Conservation (phyloP, 306 rosid species). For the Glycyrrhiza uralensis region DNA sequence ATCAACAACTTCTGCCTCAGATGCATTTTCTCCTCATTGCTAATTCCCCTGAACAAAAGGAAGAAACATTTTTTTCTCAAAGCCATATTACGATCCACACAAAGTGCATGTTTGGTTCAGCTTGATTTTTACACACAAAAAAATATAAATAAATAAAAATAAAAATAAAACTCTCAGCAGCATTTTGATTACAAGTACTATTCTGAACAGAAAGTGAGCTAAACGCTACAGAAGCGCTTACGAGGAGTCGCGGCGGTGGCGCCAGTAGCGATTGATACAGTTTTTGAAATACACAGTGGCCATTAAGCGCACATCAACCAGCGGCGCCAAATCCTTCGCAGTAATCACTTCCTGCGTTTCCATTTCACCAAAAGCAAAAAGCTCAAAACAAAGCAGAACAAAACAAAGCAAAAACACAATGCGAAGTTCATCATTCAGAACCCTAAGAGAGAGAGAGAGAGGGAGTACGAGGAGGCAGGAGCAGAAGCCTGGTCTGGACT, state of each 20-base stretch:
- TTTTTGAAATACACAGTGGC: conserved; percentile 88
- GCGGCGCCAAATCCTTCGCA: conserved; percentile 73
- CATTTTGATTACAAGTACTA: neutral
- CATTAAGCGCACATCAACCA: conserved; percentile 81
- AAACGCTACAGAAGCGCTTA: conserved; percentile 27
- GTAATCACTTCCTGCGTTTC: conserved; percentile 71
- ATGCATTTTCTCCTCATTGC: conserved; percentile 82
- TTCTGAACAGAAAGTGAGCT: neutral
- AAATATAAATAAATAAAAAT: too few relatives aligned
- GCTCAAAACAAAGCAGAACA: conserved; percentile 5
- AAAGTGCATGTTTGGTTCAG: conserved; percentile 10
- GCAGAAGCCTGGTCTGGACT: conserved; percentile 87
- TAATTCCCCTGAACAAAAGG: conserved; percentile 62
- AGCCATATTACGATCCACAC: conserved; percentile 16
- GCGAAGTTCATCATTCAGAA: conserved; percentile 31
- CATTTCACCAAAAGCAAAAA: neutral
- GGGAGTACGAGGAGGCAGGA: conserved; percentile 61
- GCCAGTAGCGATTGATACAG: conserved; percentile 82
- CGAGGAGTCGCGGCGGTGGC: conserved; percentile 67
- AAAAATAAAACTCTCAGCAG: neutral
- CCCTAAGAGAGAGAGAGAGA: conserved; percentile 36
- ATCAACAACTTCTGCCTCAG: conserved; percentile 75
- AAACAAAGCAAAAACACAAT: conserved; percentile 2
- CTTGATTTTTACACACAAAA: conserved; percentile 6
- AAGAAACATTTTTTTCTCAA: neutral